Percentiles rank a stretch among this genome's conserved stretches.
Evolutionary conservation across 2,329 filamentous ascomycete genomes (phyloP).

Genomic region (Phialophora tarda): DNA sequence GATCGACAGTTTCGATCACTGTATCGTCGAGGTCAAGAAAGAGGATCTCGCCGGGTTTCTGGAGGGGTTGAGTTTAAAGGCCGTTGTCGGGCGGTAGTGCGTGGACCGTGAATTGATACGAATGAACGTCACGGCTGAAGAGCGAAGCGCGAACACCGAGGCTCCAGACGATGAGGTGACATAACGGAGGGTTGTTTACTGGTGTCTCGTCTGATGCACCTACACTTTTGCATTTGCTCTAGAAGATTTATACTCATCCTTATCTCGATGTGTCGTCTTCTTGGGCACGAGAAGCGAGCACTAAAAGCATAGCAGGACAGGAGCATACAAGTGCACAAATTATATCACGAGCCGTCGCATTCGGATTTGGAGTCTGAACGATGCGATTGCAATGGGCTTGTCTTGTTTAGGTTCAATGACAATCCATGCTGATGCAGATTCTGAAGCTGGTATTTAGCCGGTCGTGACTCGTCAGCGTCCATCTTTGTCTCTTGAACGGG

Average conservation of each 20-base stretch:
- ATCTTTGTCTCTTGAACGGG: neutral
- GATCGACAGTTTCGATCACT: conserved; percentile 97
- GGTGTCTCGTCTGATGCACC: neutral
- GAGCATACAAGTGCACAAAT: neutral
- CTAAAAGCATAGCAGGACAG: neutral
- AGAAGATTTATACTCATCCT: neutral
- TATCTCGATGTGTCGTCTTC: neutral
- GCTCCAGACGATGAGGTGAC: no score
- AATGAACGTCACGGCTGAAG: neutral
- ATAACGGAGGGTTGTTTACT: neutral
- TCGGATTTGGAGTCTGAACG: neutral
- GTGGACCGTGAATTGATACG: neutral
- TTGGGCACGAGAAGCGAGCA: neutral
- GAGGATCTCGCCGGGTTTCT: conserved; percentile 90
- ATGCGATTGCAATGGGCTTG: neutral
- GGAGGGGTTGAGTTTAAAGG: conserved; percentile 89
- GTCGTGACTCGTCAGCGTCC: neutral
- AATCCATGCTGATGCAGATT: neutral
- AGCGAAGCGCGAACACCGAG: no score
- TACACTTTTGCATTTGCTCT: neutral
- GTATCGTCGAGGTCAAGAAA: conserved; percentile 96
- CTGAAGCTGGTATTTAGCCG: neutral
- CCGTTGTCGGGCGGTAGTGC: conserved; percentile 64
- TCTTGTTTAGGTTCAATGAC: neutral
- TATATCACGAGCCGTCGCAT: neutral